Conservation (phyloP, 1,139 yeast genomes). For the Suhomyces chickasaworum region DNA sequence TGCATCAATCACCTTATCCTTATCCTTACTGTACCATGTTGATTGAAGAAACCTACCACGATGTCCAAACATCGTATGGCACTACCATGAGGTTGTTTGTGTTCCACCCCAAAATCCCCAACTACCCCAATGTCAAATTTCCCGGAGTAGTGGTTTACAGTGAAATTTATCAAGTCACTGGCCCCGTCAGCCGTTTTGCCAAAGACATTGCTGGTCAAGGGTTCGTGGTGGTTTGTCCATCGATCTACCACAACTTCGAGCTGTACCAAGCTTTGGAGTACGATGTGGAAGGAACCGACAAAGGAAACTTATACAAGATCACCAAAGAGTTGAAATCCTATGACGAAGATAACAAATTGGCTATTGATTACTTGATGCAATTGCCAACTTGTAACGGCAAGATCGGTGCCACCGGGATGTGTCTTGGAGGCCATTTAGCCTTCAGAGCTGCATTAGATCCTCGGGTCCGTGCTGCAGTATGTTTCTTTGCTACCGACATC, state of each 20-base stretch:
- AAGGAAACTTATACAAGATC: conserved; percentile 68
- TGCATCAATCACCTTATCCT: not conserved
- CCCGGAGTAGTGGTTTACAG: conserved; percentile 81
- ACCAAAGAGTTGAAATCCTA: conserved; percentile 70
- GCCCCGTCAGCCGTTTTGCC: conserved; percentile 78
- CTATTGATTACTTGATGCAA: conserved; percentile 61
- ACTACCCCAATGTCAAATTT: conserved; percentile 73
- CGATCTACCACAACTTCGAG: conserved; percentile 75
- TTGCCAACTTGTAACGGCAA: conserved; percentile 70
- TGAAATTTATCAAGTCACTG: conserved; percentile 80
- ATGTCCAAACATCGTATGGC: conserved; percentile 65
- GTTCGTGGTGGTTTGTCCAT: conserved; percentile 74
- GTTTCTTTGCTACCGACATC: conserved; percentile 82
- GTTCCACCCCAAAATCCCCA: conserved; percentile 68
- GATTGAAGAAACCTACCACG: conserved; percentile 65
- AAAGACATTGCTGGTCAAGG: conserved; percentile 81
- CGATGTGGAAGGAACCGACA: conserved; percentile 74
- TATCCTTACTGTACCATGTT: conserved; percentile 57
- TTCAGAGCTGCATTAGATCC: conserved; percentile 70
- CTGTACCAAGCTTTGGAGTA: conserved; percentile 66
- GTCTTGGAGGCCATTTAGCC: conserved; percentile 84
- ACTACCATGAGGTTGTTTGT: conserved; percentile 68
- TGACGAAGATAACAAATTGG: conserved; percentile 70
- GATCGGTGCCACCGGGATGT: conserved; percentile 85
- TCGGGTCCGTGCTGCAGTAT: conserved; percentile 66